These are phyloP conservation scores for Urochloa ruziziensis DNA, from an alignment of 176 grass and related monocot genomes.

Conservation along the genomic window DNA sequence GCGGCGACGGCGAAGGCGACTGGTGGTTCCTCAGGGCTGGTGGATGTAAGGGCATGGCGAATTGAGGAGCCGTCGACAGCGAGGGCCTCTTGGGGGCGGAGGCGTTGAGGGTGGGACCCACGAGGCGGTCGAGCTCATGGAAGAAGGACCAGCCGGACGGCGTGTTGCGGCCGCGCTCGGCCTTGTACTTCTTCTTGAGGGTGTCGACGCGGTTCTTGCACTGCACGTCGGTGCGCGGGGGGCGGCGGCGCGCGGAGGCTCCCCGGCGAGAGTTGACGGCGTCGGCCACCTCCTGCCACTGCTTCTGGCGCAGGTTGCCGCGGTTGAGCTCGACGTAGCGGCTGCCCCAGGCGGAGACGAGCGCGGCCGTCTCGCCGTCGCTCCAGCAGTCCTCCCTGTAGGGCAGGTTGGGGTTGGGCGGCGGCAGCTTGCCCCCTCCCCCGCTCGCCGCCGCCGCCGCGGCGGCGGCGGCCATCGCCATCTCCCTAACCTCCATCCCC, in stretches of 20 bases:
- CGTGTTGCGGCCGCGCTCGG: conserved; percentile 53
- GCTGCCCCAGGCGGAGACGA: conserved; percentile 85
- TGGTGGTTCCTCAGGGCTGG: conserved; percentile 14
- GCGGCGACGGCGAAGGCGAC: conserved; percentile 32
- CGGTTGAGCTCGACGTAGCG: conserved; percentile 88
- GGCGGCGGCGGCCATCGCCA: conserved; percentile 28
- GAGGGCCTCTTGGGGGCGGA: conserved; percentile 34
- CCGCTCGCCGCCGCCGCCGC: conserved; percentile 31
- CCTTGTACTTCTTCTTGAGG: conserved; percentile 99
- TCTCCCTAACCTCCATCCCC: conserved; percentile 47
- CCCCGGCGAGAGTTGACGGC: conserved; percentile 77
- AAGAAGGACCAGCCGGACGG: conserved; percentile 75
- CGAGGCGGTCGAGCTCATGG: conserved; percentile 68
- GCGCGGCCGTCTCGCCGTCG: conserved; percentile 88
- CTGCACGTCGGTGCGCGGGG: conserved; percentile 91
- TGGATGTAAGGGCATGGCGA: conserved; percentile 10
- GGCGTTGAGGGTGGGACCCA: conserved; percentile 52
- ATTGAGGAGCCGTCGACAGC: neutral
- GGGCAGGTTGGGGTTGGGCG: conserved; percentile 74
- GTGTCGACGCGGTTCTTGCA: conserved; percentile 99
- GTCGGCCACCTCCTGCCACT: conserved; percentile 91
- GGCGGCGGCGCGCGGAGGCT: conserved; percentile 55
- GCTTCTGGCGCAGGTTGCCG: conserved; percentile 97
- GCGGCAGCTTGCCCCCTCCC: conserved; percentile 42
- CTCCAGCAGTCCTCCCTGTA: conserved; percentile 99